Conservation (phyloP, 2,329 filamentous ascomycete species). For the Curvularia spicifera region DNA sequence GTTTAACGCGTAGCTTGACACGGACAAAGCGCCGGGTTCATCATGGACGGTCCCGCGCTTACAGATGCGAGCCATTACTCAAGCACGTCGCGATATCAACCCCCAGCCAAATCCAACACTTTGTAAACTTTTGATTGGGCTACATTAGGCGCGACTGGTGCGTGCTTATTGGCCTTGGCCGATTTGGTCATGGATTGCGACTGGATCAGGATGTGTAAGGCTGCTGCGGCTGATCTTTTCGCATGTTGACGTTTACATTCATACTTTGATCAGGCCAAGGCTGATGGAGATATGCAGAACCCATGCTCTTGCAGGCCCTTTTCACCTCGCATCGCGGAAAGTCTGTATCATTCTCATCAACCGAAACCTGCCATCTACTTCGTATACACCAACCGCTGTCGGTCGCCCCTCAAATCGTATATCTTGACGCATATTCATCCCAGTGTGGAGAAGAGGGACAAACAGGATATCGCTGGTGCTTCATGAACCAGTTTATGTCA, state of each 20-base stretch:
- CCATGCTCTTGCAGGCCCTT: not conserved
- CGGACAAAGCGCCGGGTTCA: constrained; percentile 13
- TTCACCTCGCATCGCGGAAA: not conserved
- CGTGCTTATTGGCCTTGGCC: not conserved
- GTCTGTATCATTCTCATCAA: not conserved
- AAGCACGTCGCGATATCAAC: constrained; percentile 10
- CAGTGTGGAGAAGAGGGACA: not conserved
- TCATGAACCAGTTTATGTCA: not conserved
- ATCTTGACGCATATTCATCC: constrained; percentile 2
- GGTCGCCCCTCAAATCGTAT: not conserved
- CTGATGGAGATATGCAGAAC: constrained; percentile 12
- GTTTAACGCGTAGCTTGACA: constrained; percentile 10
- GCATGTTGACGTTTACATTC: not conserved
- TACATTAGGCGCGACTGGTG: not conserved
- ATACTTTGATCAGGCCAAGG: not conserved
- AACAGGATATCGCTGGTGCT: not conserved
- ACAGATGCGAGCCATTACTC: constrained; percentile 14
- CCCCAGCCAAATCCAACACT: not conserved
- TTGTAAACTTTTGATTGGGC: not conserved
- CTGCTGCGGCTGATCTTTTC: not conserved
- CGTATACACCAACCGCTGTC: not conserved
- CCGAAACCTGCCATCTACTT: constrained; percentile 5
- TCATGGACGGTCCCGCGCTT: constrained; percentile 18
- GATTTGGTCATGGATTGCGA: not conserved
- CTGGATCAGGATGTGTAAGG: not conserved